These are phyloP conservation scores for Trypanosoma theileri DNA, from an alignment of 208 protist genomes.

Conservation along the genomic window DNA sequence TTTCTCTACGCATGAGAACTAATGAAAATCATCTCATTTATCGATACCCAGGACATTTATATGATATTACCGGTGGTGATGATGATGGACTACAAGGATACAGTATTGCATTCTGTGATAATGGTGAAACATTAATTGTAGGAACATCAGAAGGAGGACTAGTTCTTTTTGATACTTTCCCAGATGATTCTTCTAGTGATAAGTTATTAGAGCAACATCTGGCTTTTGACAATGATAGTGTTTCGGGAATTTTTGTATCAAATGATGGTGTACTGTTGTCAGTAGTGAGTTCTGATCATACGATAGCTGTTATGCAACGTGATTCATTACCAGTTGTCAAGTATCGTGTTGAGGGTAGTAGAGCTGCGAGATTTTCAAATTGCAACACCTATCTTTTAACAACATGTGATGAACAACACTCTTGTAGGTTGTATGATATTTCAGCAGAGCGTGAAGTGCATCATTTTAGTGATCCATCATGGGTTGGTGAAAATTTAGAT, in stretches of 20 bases:
- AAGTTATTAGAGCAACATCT: conserved; percentile 83
- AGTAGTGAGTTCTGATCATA: conserved; percentile 44
- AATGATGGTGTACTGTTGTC: conserved; percentile 50
- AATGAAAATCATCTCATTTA: conserved; percentile 73
- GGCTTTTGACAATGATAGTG: conserved; percentile 78
- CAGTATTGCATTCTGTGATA: conserved; percentile 78
- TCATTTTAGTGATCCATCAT: conserved; percentile 66
- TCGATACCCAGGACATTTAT: conserved; percentile 78
- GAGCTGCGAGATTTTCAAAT: conserved; percentile 67
- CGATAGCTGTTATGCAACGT: conserved; percentile 59
- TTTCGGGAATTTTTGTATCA: conserved; percentile 60
- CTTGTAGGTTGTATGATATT: conserved; percentile 69
- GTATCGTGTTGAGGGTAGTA: conserved; percentile 50
- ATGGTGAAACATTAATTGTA: conserved; percentile 70
- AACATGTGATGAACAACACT: conserved; percentile 64
- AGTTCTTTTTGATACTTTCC: conserved; percentile 81
- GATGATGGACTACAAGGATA: conserved; percentile 73
- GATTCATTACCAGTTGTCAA: conserved; percentile 53
- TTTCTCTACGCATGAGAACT: conserved; percentile 48
- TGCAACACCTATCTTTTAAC: conserved; percentile 56
- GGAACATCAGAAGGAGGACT: conserved; percentile 82
- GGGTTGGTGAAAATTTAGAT: conserved; percentile 65
- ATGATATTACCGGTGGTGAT: conserved; percentile 68
- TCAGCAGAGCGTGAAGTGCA: conserved; percentile 49
- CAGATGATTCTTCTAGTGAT: conserved; percentile 62